A percentile compares a stretch with the other conserved stretches of the same genome.
Evolutionary conservation across 805 yeast species (phyloP).

Genomic region (Yarrowia deformans): DNA sequence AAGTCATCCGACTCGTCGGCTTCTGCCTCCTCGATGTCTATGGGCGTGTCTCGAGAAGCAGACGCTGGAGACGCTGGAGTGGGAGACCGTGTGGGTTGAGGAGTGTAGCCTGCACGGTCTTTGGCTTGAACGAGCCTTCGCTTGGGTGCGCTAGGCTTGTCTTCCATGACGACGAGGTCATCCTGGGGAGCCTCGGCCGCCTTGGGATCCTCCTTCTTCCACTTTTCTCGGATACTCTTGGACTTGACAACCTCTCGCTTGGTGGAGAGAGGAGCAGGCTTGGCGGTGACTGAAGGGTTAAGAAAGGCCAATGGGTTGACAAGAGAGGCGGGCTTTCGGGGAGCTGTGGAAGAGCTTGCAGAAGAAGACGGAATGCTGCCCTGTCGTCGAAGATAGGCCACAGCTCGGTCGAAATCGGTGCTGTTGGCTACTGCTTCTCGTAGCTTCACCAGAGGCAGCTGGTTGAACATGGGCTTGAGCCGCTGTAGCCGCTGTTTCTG

Average conservation of each 20-base stretch:
- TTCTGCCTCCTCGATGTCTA: slow-evolving; percentile 24
- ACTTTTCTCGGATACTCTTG: slow-evolving; percentile 35
- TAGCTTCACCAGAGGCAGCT: slow-evolving; percentile 32
- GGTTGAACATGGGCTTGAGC: slow-evolving; percentile 38
- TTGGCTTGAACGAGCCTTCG: slow-evolving; percentile 35
- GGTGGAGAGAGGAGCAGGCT: slow-evolving; percentile 16
- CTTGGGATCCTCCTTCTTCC: slow-evolving; percentile 9
- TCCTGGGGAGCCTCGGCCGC: slow-evolving; percentile 7
- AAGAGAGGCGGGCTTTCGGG: neutral
- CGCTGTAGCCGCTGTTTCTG: slow-evolving; percentile 33
- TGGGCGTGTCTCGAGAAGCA: neutral
- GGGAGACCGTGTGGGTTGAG: slow-evolving; percentile 8
- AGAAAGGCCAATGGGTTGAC: slow-evolving; percentile 31
- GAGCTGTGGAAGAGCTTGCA: neutral
- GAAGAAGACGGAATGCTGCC: slow-evolving; percentile 13
- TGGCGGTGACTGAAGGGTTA: slow-evolving; percentile 8
- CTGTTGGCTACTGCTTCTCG: slow-evolving; percentile 33
- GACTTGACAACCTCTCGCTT: slow-evolving; percentile 36
- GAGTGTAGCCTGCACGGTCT: slow-evolving; percentile 19
- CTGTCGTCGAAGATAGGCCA: slow-evolving; percentile 29
- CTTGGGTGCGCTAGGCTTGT: slow-evolving; percentile 30
- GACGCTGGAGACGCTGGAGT: slow-evolving; percentile 3
- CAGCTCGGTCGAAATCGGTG: slow-evolving; percentile 28
- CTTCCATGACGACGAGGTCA: slow-evolving; percentile 23
- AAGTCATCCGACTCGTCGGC: slow-evolving; percentile 30